phyloP scores from a whole-genome alignment of 208 protist species.

The Trypanosoma cruzi region DNA sequence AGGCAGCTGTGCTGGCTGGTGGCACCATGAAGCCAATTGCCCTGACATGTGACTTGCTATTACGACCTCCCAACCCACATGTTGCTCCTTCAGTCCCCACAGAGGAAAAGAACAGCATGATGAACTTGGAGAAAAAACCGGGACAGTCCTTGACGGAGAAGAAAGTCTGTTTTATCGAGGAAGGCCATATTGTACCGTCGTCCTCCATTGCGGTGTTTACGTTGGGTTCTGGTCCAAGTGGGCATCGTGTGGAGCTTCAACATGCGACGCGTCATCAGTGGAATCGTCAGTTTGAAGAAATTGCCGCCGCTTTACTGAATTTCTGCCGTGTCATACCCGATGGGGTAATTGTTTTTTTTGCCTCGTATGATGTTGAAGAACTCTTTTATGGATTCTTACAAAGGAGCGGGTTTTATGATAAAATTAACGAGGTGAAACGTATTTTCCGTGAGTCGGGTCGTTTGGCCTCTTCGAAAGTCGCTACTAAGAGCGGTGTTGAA shows the following conservation, averaged over 20 bases:
- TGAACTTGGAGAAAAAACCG: not conserved
- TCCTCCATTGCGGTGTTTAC: conserved; percentile 74
- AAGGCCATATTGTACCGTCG: conserved; percentile 87
- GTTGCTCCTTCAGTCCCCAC: not conserved
- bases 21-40: conserved; percentile 94
- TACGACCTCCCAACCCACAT: conserved; percentile 27
- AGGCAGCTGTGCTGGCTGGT: conserved; percentile 81
- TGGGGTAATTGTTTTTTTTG: conserved; percentile 96
- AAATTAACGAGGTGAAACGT: conserved; percentile 72
- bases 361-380: conserved; percentile 89
- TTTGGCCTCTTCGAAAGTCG: not conserved
- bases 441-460: conserved; percentile 83
- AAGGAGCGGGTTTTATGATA: conserved; percentile 49
- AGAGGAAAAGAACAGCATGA: not conserved
- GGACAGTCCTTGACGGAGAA: not conserved
- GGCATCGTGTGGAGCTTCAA: conserved; percentile 55
- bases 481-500: not conserved
- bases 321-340: conserved; percentile 86
- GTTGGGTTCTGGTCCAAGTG: conserved; percentile 61
- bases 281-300: conserved; percentile 39
- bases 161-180: conserved; percentile 47
- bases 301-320: conserved; percentile 87
- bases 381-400: conserved; percentile 46
- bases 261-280: conserved; percentile 34
- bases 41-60: conserved; percentile 77